Evolutionary conservation across 139 green algal species (phyloP), one percentile per base, ranked within the genome.

Genomic region (Chlorella vulgaris): DNA sequence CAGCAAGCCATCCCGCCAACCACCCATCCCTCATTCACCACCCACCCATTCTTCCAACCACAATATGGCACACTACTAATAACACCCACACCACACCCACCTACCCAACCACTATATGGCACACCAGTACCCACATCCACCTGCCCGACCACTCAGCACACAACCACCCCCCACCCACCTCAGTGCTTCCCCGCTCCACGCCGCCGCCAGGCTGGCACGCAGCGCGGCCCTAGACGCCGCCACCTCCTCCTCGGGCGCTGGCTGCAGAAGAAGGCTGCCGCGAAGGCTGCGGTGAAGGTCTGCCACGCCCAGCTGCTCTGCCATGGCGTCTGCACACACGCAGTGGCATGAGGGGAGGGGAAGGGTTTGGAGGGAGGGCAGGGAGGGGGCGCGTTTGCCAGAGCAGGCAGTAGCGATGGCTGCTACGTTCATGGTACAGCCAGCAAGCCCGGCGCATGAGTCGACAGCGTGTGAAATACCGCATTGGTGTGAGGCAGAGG

Each of bases 111-210:
- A n/a, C n/a, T n/a, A n/a, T n/a, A n/a, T n/a, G n/a, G n/a, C n/a
- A n/a, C n/a, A n/a, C n/a, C n/a, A n/a, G n/a, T 15, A 58, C 47
- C 10, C 47, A 58, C 47, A 58, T 15, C 10, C 47, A 58, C 47
- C 10, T 24, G 15, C 10, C 10, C 13, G 15, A 24, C 13, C 47
- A 58, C 47, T 24, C 47, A 58, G 15, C 10, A 15, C 47, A 58
- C 47, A 58, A 15, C 47, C 47, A 10, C 15, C 47, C 47, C 47
- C 13, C 18, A 2, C 68, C 10, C 24, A 79, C 73, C 69, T 40
- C 36, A 83, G 8, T 10, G 83, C 83, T 53, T 87, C 83, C 0
- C 61, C 50, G 2, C 76, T 84, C 83, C 83, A 86, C 13, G 76
- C 76, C 15, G 69, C 13, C 5, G 50, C 51, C 38, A 84, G 43